A percentile compares a stretch with the other conserved stretches of the same genome.
Evolutionary conservation across 805 yeast genomes (phyloP).

Genomic region (Yarrowia sp.): DNA sequence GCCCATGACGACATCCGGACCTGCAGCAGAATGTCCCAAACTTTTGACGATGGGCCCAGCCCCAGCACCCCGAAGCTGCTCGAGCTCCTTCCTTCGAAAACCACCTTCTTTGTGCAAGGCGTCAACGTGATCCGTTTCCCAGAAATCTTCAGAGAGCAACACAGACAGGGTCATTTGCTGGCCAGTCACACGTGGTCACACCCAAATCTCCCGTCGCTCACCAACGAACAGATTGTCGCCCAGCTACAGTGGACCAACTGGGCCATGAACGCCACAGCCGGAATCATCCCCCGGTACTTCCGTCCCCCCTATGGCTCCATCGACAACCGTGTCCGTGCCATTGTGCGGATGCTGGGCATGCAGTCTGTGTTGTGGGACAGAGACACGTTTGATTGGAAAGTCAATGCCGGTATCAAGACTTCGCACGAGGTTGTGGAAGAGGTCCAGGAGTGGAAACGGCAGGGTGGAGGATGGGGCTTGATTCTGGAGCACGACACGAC

Average conservation of each 20-base stretch:
- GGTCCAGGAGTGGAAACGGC: slow-evolving; percentile 52
- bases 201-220: slow-evolving; percentile 70
- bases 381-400: slow-evolving; percentile 89
- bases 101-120: slow-evolving; percentile 87
- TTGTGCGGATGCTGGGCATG: slow-evolving; percentile 80
- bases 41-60: slow-evolving; percentile 95
- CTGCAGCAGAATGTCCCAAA: slow-evolving; percentile 74
- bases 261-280: slow-evolving; percentile 95
- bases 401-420: slow-evolving; percentile 53
- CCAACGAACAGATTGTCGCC: slow-evolving; percentile 80
- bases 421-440: slow-evolving; percentile 55
- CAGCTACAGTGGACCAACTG: slow-evolving; percentile 93
- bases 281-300: slow-evolving; percentile 86
- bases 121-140: slow-evolving; percentile 76
- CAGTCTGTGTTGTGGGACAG: slow-evolving; percentile 87
- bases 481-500: slow-evolving; percentile 86
- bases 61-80: slow-evolving; percentile 63
- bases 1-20: slow-evolving; percentile 72
- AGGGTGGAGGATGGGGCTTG: slow-evolving; percentile 48
- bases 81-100: slow-evolving; percentile 47
- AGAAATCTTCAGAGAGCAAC: slow-evolving; percentile 59
- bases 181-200: slow-evolving; percentile 95
- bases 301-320: slow-evolving; percentile 97
- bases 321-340: slow-evolving; percentile 79
- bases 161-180: slow-evolving; percentile 66